A percentile compares a stretch with the other conserved stretches of the same genome.
phyloP scores from a whole-genome alignment of 176 grass and related monocot genomes.

The Oryza rufipogon region DNA sequence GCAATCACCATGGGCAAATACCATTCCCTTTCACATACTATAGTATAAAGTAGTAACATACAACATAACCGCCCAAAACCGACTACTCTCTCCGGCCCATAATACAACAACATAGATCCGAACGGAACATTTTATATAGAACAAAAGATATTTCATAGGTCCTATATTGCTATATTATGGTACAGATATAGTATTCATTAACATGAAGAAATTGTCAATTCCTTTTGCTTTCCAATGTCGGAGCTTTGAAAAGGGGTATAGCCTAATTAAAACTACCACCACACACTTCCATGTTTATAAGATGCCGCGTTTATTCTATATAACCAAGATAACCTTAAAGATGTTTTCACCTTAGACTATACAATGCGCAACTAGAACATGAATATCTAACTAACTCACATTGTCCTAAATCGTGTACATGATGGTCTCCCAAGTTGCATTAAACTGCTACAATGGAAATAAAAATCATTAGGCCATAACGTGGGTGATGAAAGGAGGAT shows the following conservation, averaged over 20 bases:
- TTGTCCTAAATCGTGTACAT: background rate
- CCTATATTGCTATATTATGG: too few species aligned
- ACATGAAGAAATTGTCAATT: too few species aligned
- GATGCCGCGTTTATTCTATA: background rate
- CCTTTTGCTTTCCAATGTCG: too few species aligned
- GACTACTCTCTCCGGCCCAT: too few species aligned
- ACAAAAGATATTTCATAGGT: too few species aligned
- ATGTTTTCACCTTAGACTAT: background rate
- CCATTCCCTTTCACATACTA: too few species aligned
- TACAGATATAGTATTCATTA: too few species aligned
- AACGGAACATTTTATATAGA: too few species aligned
- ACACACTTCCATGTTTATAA: background rate
- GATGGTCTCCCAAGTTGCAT: background rate
- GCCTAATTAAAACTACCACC: background rate
- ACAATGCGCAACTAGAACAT: background rate
- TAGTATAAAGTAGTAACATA: too few species aligned
- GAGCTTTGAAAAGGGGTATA: background rate
- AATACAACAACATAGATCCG: too few species aligned
- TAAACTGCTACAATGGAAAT: background rate
- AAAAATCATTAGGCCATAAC: constrained; percentile 16
- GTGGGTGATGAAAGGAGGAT: background rate
- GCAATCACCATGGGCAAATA: too few species aligned
- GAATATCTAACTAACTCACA: background rate
- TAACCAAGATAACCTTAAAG: background rate
- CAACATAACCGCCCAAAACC: too few species aligned